phyloP scores from a whole-genome alignment of 352 stramenopile genomes.

The Phytophthora pluvialis region DNA sequence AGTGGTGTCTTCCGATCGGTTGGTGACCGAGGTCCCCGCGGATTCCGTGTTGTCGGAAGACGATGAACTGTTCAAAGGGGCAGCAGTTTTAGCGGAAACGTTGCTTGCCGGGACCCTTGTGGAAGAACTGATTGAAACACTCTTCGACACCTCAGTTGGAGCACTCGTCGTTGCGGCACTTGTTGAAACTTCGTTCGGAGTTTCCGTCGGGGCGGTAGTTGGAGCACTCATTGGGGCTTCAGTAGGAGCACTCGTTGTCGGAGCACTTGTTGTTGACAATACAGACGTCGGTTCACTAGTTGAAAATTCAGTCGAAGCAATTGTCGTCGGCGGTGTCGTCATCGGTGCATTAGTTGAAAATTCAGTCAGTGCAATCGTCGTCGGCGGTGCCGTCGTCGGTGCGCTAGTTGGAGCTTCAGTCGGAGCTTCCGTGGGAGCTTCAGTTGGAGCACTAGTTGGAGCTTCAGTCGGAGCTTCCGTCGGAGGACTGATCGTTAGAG shows the following conservation, averaged over 20 bases:
- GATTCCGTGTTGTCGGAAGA: conserved; percentile 2
- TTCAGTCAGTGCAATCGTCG: background rate
- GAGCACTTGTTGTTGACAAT: background rate
- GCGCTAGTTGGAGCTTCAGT: background rate
- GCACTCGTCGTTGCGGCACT: background rate
- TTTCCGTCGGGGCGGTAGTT: too few species aligned
- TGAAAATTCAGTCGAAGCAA: background rate
- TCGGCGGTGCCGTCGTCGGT: background rate
- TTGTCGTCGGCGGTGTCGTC: background rate
- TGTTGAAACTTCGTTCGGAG: background rate
- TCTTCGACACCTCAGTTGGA: too few species aligned
- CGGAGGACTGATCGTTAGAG: background rate
- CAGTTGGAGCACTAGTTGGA: background rate
- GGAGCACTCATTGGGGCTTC: background rate
- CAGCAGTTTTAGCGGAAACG: background rate
- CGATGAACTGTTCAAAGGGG: background rate
- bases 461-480: conserved; percentile 2
- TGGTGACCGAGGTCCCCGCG: conserved; percentile 6
- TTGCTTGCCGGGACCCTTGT: background rate
- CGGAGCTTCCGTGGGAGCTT: too few species aligned
- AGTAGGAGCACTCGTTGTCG: background rate
- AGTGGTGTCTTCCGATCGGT: conserved; percentile 5
- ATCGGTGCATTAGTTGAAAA: background rate
- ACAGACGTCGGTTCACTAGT: too few species aligned
- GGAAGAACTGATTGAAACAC: background rate